phyloP scores from a whole-genome alignment of 768 basidiomycete species.

The Phylloporus rhodoxanthus region DNA sequence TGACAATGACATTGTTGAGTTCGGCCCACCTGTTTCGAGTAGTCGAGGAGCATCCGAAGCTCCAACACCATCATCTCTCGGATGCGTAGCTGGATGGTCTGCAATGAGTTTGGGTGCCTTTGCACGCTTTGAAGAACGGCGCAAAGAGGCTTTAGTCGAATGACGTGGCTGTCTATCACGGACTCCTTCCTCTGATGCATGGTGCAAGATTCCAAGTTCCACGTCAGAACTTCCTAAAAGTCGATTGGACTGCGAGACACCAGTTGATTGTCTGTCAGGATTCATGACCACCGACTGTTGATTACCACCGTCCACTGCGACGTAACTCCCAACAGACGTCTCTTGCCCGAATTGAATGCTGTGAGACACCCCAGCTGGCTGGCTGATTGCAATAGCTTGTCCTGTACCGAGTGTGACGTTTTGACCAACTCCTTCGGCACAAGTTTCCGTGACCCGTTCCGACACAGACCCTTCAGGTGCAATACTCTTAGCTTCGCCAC shows the following conservation, averaged over 20 bases:
- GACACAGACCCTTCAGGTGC: conserved; percentile 7
- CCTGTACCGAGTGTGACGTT: not conserved
- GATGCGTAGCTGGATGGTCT: not conserved
- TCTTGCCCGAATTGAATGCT: not conserved
- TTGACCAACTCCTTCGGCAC: not conserved
- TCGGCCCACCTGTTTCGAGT: not conserved
- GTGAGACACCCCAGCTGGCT: not conserved
- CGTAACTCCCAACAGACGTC: not conserved
- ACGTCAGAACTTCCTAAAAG: not conserved
- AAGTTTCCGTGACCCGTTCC: not conserved
- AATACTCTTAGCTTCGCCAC: not conserved
- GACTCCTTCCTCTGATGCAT: not conserved
- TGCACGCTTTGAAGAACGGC: conserved; percentile 4
- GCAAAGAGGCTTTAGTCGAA: not conserved
- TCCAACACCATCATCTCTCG: not conserved
- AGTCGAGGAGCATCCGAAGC: not conserved
- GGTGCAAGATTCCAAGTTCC: not conserved
- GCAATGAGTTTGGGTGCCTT: not conserved
- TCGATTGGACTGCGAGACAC: not conserved
- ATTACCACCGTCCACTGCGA: not conserved
- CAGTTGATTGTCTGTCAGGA: not conserved
- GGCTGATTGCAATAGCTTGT: not conserved
- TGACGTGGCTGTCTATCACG: not conserved
- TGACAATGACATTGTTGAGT: not conserved
- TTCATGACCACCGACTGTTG: not conserved